Evolutionary conservation across 495 filamentous ascomycete genomes (phyloP).

Genomic region (Talaromyces proteolyticus): DNA sequence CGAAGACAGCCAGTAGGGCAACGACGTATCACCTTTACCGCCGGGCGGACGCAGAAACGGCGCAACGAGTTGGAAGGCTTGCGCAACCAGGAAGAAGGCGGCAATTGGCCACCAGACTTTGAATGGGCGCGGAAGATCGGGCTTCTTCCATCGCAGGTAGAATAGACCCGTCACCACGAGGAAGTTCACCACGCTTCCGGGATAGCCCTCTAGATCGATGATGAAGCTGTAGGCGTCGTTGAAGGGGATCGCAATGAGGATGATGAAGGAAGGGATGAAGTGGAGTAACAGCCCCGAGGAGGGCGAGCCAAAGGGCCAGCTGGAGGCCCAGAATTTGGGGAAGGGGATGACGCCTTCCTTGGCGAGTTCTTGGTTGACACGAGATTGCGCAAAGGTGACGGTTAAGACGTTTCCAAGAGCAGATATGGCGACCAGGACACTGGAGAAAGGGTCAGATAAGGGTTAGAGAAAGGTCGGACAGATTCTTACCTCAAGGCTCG

Average conservation of each 20-base stretch:
- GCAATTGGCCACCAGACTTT: conserved; percentile 47
- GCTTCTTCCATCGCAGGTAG: conserved; percentile 49
- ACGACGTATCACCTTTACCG: conserved; percentile 25
- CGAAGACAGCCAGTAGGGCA: conserved; percentile 32
- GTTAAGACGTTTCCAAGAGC: conserved; percentile 68
- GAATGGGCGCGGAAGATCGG: conserved; percentile 54
- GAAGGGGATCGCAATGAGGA: conserved; percentile 55
- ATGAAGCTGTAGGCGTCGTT: conserved; percentile 63
- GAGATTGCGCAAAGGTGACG: conserved; percentile 59
- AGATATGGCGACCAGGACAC: conserved; percentile 52
- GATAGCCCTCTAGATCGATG: conserved; percentile 62
- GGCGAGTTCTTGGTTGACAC: conserved; percentile 58
- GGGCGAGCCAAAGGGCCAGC: conserved; percentile 58
- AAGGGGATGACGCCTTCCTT: conserved; percentile 63
- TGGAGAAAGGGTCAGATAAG: conserved; percentile 16
- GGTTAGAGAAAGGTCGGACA: neutral
- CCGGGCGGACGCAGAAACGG: conserved; percentile 30
- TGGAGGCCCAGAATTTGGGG: conserved; percentile 51
- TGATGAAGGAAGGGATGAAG: conserved; percentile 56
- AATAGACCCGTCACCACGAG: conserved; percentile 53
- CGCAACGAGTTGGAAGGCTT: conserved; percentile 29
- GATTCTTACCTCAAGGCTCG: conserved; percentile 15
- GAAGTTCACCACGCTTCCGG: conserved; percentile 51
- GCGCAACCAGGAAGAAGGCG: conserved; percentile 27
- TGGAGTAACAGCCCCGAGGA: conserved; percentile 56